Percentiles rank a stretch among this genome's conserved stretches.
These are phyloP conservation scores for Actinidia arguta DNA, from an alignment of 179 eudicot species.

Conservation along the genomic window DNA sequence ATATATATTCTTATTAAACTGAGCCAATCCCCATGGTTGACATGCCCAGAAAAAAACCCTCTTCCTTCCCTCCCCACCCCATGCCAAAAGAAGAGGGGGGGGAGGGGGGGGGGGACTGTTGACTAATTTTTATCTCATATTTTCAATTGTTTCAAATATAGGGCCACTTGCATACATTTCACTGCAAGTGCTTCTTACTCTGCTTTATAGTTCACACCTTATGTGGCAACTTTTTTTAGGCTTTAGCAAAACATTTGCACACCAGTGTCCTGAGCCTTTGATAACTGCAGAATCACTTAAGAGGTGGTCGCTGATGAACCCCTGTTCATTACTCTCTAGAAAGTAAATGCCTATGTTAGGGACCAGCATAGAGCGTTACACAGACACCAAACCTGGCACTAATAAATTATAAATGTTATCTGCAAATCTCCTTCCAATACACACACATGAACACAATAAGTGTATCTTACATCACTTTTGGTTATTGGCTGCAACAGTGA, in stretches of 20 bases:
- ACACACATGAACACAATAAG: neutral
- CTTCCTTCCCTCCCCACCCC: too few species aligned
- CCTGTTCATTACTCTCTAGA: conserved; percentile 14
- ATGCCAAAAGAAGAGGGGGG: too few species aligned
- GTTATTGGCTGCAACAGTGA: neutral
- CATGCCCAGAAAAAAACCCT: too few species aligned
- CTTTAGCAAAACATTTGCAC: too few species aligned
- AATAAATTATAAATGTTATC: neutral
- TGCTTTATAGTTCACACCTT: neutral
- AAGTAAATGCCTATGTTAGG: neutral
- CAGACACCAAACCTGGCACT: neutral
- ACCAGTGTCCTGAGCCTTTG: neutral
- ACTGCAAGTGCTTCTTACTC: neutral
- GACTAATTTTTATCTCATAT: too few species aligned
- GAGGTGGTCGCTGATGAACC: neutral
- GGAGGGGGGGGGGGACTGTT: too few species aligned
- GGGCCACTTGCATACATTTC: neutral
- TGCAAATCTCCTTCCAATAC: neutral
- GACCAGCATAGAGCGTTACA: too few species aligned
- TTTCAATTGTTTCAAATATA: too few species aligned
- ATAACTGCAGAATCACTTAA: neutral
- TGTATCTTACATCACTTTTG: neutral
- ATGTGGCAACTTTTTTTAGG: too few species aligned
- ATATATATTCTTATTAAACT: too few species aligned
- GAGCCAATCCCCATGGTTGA: neutral